phyloP scores from a whole-genome alignment of 1,139 yeast species.

The Pneumocystis jirovecii region DNA sequence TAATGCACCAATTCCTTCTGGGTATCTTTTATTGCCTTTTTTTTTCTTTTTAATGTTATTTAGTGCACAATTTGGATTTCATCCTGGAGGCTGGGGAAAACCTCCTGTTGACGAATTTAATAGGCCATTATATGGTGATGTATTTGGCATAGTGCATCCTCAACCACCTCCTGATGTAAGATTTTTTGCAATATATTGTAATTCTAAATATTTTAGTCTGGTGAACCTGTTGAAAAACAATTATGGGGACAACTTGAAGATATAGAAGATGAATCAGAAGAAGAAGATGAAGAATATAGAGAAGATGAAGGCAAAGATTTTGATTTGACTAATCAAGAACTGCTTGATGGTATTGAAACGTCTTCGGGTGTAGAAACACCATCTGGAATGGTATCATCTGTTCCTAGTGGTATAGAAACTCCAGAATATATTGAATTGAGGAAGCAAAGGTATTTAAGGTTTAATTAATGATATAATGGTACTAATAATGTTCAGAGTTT shows the following conservation, averaged over 20 bases:
- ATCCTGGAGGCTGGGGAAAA: conserved; percentile 31
- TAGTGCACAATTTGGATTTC: conserved; percentile 26
- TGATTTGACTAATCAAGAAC: conserved; percentile 11
- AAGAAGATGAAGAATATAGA: conserved; percentile 21
- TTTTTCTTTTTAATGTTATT: not conserved
- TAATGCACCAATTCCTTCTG: conserved; percentile 29
- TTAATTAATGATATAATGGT: not conserved
- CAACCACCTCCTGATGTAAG: conserved; percentile 27
- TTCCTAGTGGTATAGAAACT: conserved; percentile 13
- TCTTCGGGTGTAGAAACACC: conserved; percentile 11
- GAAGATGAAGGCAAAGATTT: conserved; percentile 19
- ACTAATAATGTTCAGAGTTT: conserved; percentile 3
- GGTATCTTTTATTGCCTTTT: conserved; percentile 9
- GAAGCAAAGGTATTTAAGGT: conserved; percentile 8
- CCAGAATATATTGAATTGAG: conserved; percentile 15
- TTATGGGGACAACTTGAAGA: conserved; percentile 26
- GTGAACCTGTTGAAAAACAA: conserved; percentile 25
- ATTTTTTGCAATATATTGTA: not conserved
- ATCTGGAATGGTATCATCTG: conserved; percentile 9
- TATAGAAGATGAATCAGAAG: conserved; percentile 22
- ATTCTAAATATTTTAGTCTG: not conserved
- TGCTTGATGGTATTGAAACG: conserved; percentile 8
- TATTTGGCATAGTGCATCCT: conserved; percentile 29
- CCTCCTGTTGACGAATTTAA: conserved; percentile 25
- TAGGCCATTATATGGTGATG: conserved; percentile 26